Conservation (phyloP, 2,329 filamentous ascomycete genomes). For the Blastomyces gilchristii region DNA sequence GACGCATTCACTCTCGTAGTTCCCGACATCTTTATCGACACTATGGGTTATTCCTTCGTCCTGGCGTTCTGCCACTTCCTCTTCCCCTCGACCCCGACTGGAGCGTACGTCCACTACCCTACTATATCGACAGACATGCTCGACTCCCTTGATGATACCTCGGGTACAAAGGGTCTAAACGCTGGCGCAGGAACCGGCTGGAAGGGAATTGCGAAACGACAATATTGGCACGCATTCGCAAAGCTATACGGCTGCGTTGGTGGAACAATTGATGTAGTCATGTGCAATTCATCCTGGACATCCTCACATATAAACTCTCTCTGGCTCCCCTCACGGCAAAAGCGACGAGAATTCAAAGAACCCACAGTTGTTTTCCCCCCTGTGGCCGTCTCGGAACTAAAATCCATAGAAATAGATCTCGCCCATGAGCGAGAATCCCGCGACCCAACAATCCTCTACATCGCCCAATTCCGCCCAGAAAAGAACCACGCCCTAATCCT, state of each 20-base stretch:
- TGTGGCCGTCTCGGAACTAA: slow-evolving; percentile 77
- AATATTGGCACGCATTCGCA: slow-evolving; percentile 84
- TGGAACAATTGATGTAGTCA: slow-evolving; percentile 77
- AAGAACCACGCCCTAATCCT: slow-evolving; percentile 90
- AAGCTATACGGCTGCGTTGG: slow-evolving; percentile 72
- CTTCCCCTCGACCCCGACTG: slow-evolving; percentile 71
- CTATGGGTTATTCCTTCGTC: slow-evolving; percentile 94
- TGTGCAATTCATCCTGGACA: slow-evolving; percentile 97
- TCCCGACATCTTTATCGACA: slow-evolving; percentile 91
- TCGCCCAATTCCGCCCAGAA: slow-evolving; percentile 93
- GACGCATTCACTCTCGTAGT: slow-evolving; percentile 88
- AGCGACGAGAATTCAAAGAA: slow-evolving; percentile 36
- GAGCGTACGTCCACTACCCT: slow-evolving; percentile 93
- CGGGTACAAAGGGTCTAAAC: slow-evolving; percentile 63
- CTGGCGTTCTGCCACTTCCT: slow-evolving; percentile 72
- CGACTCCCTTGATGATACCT: slow-evolving; percentile 59
- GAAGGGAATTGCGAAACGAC: slow-evolving; percentile 60
- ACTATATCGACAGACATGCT: slow-evolving; percentile 99
- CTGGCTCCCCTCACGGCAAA: slow-evolving; percentile 52
- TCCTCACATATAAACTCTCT: slow-evolving; percentile 68
- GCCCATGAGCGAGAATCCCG: slow-evolving; percentile 57
- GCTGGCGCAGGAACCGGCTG: slow-evolving; percentile 67
- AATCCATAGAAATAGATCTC: slow-evolving; percentile 58
- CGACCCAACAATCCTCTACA: slow-evolving; percentile 70
- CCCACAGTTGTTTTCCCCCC: slow-evolving; percentile 75